phyloP scores from a whole-genome alignment of 108 stramenopile genomes.

The Nitzschia inconspicua region DNA sequence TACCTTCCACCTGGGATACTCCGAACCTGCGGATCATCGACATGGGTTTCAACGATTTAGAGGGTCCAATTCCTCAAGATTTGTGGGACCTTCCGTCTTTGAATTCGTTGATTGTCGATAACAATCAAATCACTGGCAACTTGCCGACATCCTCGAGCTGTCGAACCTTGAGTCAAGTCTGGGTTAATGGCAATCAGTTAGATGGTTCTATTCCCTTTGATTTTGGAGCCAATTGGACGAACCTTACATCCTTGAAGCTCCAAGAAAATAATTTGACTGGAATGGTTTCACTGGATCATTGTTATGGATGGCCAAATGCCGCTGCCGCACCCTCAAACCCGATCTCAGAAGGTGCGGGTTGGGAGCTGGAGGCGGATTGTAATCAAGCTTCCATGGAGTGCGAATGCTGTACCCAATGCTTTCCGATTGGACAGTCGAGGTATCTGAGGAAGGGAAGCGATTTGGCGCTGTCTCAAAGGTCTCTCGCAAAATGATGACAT shows the following conservation, averaged over 20 bases:
- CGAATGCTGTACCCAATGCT: too few relatives aligned
- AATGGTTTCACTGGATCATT: neutral
- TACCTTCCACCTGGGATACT: slow-evolving; percentile 9
- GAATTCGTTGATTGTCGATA: slow-evolving; percentile 33
- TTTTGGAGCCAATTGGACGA: slow-evolving; percentile 15
- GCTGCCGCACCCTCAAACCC: too few relatives aligned
- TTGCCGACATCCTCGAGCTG: slow-evolving; percentile 29
- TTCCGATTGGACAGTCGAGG: too few relatives aligned
- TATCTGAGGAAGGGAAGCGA: too few relatives aligned
- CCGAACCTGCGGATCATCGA: slow-evolving; percentile 32
- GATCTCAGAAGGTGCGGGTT: too few relatives aligned
- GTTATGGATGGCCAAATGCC: slow-evolving; percentile 1
- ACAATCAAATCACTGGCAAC: slow-evolving; percentile 38
- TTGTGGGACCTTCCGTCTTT: slow-evolving; percentile 14
- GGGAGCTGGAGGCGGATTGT: too few relatives aligned
- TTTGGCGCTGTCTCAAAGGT: too few relatives aligned
- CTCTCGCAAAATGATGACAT: too few relatives aligned
- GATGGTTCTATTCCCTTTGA: slow-evolving; percentile 31
- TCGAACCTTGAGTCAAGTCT: slow-evolving; percentile 24
- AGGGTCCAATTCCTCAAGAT: slow-evolving; percentile 37
- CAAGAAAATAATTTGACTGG: slow-evolving; percentile 14
- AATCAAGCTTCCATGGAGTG: too few relatives aligned
- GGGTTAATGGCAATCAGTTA: slow-evolving; percentile 38
- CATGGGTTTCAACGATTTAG: slow-evolving; percentile 34
- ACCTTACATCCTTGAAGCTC: neutral